A percentile compares a stretch with the other conserved stretches of the same genome.
These are phyloP conservation scores for Bruguiera sexangula DNA, from an alignment of 345 rosid species.

Conservation along the genomic window DNA sequence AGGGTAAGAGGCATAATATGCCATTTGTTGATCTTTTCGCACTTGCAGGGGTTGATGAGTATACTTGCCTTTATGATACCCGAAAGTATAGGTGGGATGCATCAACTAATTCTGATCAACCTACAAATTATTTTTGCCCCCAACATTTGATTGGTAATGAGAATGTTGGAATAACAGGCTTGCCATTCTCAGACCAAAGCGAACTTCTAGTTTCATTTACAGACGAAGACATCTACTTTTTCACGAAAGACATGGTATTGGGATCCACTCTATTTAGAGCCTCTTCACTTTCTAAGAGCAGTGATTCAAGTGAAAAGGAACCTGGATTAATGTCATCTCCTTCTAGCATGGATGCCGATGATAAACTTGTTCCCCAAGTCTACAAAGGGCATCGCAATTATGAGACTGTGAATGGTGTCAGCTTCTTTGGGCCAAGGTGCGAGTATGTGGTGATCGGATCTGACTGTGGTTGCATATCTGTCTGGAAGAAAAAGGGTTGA, in stretches of 20 bases:
- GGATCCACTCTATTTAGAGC: constrained; percentile 48
- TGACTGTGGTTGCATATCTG: constrained; percentile 87
- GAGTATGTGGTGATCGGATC: constrained; percentile 93
- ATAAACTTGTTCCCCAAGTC: constrained; percentile 42
- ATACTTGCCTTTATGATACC: constrained; percentile 73
- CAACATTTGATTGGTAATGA: constrained; percentile 57
- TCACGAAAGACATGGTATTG: constrained; percentile 66
- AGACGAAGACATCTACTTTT: constrained; percentile 71
- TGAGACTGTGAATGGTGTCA: constrained; percentile 79
- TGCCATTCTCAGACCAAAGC: constrained; percentile 79
- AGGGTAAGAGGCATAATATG: constrained; percentile 31
- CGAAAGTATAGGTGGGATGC: constrained; percentile 61
- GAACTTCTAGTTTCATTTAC: constrained; percentile 81
- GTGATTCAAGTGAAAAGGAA: constrained; percentile 32
- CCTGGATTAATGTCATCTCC: constrained; percentile 20
- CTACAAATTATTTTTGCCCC: constrained; percentile 67
- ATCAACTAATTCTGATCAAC: constrained; percentile 47
- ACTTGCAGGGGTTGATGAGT: constrained; percentile 77
- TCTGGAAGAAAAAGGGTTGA: constrained; percentile 84
- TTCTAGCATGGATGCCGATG: constrained; percentile 16
- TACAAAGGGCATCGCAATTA: constrained; percentile 73
- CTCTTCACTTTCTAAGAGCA: constrained; percentile 28
- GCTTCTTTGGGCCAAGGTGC: constrained; percentile 72
- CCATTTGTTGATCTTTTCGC: constrained; percentile 47
- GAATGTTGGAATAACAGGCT: constrained; percentile 71